Evolutionary conservation across 2,329 filamentous ascomycete genomes (phyloP).

Genomic region (Nannizziopsis arthrosporioides): DNA sequence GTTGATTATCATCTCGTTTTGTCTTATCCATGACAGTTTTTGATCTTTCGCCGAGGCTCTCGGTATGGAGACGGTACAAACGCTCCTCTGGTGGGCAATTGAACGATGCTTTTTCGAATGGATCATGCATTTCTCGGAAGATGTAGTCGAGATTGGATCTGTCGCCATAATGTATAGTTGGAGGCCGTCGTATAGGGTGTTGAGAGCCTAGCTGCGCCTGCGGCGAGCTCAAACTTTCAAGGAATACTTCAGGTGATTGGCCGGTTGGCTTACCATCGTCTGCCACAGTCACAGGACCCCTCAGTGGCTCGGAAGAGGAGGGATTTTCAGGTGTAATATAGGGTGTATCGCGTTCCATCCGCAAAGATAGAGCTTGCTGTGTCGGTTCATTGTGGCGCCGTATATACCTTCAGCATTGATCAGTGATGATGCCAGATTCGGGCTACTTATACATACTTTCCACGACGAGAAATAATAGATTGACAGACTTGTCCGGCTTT

Average conservation of each 20-base stretch:
- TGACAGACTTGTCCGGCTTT: constrained; percentile 2
- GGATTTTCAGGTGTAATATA: neutral
- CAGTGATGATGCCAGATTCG: neutral
- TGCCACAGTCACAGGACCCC: neutral
- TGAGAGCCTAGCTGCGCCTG: no score
- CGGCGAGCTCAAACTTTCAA: neutral
- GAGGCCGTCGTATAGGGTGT: neutral
- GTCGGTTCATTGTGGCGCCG: neutral
- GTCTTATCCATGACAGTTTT: constrained; percentile 11
- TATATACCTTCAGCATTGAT: neutral
- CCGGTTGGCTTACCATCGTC: neutral
- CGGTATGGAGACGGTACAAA: constrained; percentile 18
- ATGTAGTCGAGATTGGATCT: constrained; percentile 20
- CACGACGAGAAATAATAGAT: constrained; percentile 7
- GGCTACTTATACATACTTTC: constrained; percentile 4
- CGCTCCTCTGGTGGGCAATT: constrained; percentile 7
- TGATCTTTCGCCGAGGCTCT: constrained; percentile 13
- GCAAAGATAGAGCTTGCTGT: neutral
- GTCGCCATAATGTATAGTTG: constrained; percentile 14
- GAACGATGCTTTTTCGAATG: constrained; percentile 14
- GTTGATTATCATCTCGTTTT: neutral
- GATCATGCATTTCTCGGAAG: constrained; percentile 19
- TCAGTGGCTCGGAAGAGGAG: neutral
- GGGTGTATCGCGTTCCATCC: neutral
- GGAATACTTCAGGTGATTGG: neutral